Percentiles rank a stretch among this genome's conserved stretches.
Conservation (phyloP, 2,329 filamentous ascomycete genomes). For the Nothopassalora personata region DNA sequence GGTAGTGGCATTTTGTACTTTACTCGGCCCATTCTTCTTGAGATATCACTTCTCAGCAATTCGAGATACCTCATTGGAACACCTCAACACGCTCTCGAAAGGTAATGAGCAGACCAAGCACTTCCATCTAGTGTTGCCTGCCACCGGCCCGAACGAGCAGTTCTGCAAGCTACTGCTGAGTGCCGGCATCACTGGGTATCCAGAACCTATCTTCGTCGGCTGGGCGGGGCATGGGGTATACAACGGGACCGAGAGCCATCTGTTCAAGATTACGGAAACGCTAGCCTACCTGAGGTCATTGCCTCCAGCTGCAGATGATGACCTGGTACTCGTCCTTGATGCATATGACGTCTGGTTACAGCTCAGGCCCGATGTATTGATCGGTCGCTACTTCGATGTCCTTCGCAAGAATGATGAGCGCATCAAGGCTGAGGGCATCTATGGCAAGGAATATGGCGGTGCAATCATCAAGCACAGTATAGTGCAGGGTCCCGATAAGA, state of each 20-base stretch:
- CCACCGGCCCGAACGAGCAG: slow-evolving; percentile 15
- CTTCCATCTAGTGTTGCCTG: slow-evolving; percentile 19
- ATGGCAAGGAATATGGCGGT: slow-evolving; percentile 11
- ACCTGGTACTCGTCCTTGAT: slow-evolving; percentile 60
- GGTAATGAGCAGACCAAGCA: slow-evolving; percentile 2
- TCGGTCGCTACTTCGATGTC: slow-evolving; percentile 56
- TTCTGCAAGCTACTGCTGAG: slow-evolving; percentile 20
- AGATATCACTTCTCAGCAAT: slow-evolving; percentile 18
- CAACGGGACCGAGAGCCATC: slow-evolving; percentile 32
- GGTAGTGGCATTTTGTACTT: slow-evolving; percentile 7
- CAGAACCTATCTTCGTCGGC: slow-evolving; percentile 25
- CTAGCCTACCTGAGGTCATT: slow-evolving; percentile 25
- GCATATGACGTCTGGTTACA: slow-evolving; percentile 62
- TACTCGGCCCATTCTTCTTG: slow-evolving; percentile 18
- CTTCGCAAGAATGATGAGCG: slow-evolving; percentile 50
- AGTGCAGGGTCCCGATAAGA: slow-evolving; percentile 30
- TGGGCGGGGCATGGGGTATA: slow-evolving; percentile 23
- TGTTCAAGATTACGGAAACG: slow-evolving; percentile 29
- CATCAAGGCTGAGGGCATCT: slow-evolving; percentile 17
- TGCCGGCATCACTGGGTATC: slow-evolving; percentile 24
- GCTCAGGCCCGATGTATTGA: slow-evolving; percentile 57
- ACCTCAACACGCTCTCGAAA: slow-evolving; percentile 8
- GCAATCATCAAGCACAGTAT: slow-evolving; percentile 22
- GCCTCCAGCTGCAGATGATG: slow-evolving; percentile 31
- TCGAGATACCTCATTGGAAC: slow-evolving; percentile 9